Percentiles rank a stretch among this genome's conserved stretches.
These are phyloP conservation scores for Begonia masoniana DNA, from an alignment of 306 rosid species.

Conservation along the genomic window DNA sequence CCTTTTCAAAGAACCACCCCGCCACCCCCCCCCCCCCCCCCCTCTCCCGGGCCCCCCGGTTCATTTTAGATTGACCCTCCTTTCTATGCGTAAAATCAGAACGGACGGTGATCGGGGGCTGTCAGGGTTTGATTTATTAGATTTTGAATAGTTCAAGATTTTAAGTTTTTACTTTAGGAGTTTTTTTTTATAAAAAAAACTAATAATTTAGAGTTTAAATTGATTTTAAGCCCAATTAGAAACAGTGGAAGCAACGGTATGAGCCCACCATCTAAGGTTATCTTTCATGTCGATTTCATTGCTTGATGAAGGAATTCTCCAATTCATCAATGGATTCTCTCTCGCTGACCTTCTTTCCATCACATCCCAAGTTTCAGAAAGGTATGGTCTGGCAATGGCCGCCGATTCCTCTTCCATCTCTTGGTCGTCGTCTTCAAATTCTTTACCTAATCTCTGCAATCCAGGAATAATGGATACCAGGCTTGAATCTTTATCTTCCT, in stretches of 20 bases:
- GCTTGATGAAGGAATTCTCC: constrained; percentile 43
- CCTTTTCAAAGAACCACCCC: too few species aligned
- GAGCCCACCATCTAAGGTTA: constrained; percentile 78
- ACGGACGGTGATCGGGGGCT: too few species aligned
- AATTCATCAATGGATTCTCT: constrained; percentile 39
- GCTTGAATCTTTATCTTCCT: constrained; percentile 58
- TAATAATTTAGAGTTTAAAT: too few species aligned
- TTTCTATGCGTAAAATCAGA: too few species aligned
- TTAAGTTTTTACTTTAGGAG: too few species aligned
- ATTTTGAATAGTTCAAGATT: too few species aligned
- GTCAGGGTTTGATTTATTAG: too few species aligned
- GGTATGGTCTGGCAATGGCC: constrained; percentile 61
- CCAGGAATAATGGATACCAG: constrained; percentile 82
- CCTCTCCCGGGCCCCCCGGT: too few species aligned
- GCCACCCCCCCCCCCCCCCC: too few species aligned
- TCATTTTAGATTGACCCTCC: too few species aligned
- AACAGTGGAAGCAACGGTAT: constrained; percentile 63
- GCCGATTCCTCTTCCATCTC: constrained; percentile 11
- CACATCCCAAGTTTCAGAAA: constrained; percentile 75
- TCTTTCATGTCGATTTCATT: constrained; percentile 57
- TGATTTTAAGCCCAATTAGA: background rate
- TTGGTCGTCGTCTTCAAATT: constrained; percentile 16
- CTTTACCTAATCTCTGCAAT: constrained; percentile 58
- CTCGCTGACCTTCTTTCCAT: constrained; percentile 24
- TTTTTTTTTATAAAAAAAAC: too few species aligned